Evolutionary conservation across 306 rosid genomes (phyloP), one percentile per base, ranked within the genome.

Genomic region (Astragalus glycyphyllos): DNA sequence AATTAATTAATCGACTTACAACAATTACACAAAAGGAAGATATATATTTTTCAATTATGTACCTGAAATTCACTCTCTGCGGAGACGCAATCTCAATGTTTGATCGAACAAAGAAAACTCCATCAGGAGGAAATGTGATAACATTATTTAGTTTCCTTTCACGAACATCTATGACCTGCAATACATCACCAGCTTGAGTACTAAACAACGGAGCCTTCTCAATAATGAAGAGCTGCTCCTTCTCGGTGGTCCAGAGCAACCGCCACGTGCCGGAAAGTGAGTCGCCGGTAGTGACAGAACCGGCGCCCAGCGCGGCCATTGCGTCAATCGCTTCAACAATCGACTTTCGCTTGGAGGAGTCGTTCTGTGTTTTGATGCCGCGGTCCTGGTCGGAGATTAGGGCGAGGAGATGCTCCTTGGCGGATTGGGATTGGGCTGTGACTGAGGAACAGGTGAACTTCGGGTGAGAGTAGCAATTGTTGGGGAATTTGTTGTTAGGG

Each of bases 181-280:
- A 83, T 11, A 93, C 97, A 66, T 93, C 94, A 4, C 98, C 97
- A 34, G 93, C 77, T 35, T 37, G 87, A 10, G 97, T 93, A 10
- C 97, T 92, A 26, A 93, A 86, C 77, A 88, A 69, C 71, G 41
- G 41, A 35, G 98, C 92, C 51, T 93, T 93, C 76, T 90, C 84
- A 7, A 93, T 40, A 1, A 93, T 90, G 77, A 90, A 93, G 61
- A 93, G 96, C 82, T 93, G 98, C 78, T 93, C 98, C 70, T 90
- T 93, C 88, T 93, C 98, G 0, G 97, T 93, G 41, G 98, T 90
- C 98, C 98, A 93, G 6, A 90, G 90, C 65, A 93, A 64, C 71
- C 88, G 79, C 98, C 98, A 93, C 13, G 98, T 88, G 45, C 80
- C 94, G 5, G 97, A 87, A 45, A 93, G 90, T 2, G 89, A 70